A percentile compares a stretch with the other conserved stretches of the same genome.
Conservation (phyloP, 2,329 filamentous ascomycete genomes). For the Venturia oleaginea region DNA sequence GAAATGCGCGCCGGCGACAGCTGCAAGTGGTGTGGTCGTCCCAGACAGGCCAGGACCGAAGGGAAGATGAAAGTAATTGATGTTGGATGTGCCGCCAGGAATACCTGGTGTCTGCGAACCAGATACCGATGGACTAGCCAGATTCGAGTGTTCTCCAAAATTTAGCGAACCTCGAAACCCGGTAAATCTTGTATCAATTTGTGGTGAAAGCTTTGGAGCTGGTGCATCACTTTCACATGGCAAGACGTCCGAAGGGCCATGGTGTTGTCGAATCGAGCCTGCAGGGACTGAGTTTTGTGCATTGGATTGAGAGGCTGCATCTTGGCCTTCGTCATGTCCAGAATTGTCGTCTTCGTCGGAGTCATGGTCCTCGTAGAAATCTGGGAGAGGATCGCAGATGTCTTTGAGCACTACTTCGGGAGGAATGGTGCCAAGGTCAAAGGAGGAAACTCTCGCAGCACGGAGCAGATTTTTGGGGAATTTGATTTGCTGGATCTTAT, state of each 20-base stretch:
- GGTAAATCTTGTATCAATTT: constrained; percentile 9
- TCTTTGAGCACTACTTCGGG: constrained; percentile 91
- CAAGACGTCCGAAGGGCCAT: neutral
- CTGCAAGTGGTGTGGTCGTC: constrained; percentile 69
- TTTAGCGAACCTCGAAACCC: constrained; percentile 10
- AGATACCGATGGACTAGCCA: constrained; percentile 2
- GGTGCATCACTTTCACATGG: constrained; percentile 10
- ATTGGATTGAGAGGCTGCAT: neutral
- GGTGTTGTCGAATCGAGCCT: neutral
- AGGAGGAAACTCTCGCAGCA: constrained; percentile 87
- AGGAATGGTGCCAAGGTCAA: constrained; percentile 77
- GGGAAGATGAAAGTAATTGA: constrained; percentile 68
- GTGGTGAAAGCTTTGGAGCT: constrained; percentile 36
- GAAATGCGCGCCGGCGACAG: constrained; percentile 63
- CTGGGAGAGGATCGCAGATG: constrained; percentile 86
- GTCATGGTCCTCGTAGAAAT: constrained; percentile 85
- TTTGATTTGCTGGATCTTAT: constrained; percentile 85
- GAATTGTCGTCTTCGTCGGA: constrained; percentile 1
- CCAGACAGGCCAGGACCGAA: constrained; percentile 63
- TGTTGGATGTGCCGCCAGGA: constrained; percentile 64
- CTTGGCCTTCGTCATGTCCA: constrained; percentile 6
- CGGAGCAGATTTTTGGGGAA: constrained; percentile 90
- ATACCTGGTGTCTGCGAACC: constrained; percentile 40
- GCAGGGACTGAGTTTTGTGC: constrained; percentile 6
- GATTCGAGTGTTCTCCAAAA: neutral